These are phyloP conservation scores for Magnusiomyces suaveolens DNA, from an alignment of 1,139 yeast species.

Conservation along the genomic window DNA sequence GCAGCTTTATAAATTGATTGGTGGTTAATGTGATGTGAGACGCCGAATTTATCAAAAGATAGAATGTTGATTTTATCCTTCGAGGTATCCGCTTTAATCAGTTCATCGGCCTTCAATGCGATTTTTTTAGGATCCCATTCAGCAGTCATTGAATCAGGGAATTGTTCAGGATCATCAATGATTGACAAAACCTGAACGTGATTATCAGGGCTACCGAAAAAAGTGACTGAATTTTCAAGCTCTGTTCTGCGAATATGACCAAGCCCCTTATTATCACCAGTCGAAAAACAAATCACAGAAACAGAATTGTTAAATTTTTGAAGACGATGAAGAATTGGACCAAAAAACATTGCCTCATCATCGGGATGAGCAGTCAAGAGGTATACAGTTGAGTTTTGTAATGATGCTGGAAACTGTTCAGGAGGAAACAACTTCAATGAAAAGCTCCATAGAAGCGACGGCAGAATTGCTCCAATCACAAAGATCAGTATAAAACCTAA, in stretches of 20 bases:
- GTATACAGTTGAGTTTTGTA: slow-evolving; percentile 22
- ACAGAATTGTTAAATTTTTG: slow-evolving; percentile 44
- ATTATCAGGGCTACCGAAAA: slow-evolving; percentile 35
- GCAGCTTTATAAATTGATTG: slow-evolving; percentile 55
- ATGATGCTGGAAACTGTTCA: neutral
- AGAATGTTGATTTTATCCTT: slow-evolving; percentile 37
- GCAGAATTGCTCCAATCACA: neutral
- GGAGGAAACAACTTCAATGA: neutral
- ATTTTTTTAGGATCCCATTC: slow-evolving; percentile 51
- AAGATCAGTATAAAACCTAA: neutral
- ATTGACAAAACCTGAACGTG: slow-evolving; percentile 33
- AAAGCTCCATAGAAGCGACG: slow-evolving; percentile 4
- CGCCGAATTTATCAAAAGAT: slow-evolving; percentile 77
- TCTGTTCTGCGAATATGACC: slow-evolving; percentile 58
- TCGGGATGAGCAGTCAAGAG: slow-evolving; percentile 91
- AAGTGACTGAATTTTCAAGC: slow-evolving; percentile 45
- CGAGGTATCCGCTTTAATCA: slow-evolving; percentile 10
- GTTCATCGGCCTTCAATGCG: slow-evolving; percentile 24
- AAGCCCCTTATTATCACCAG: slow-evolving; percentile 67
- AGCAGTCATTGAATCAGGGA: slow-evolving; percentile 62
- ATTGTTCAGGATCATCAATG: slow-evolving; percentile 38
- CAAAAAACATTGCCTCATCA: slow-evolving; percentile 96
- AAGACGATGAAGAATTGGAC: slow-evolving; percentile 53
- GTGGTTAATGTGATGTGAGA: slow-evolving; percentile 83
- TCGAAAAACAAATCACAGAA: slow-evolving; percentile 60